Percentiles rank a stretch among this genome's conserved stretches.
Conservation (phyloP, 345 rosid species). For the Eucalyptus pumila region DNA sequence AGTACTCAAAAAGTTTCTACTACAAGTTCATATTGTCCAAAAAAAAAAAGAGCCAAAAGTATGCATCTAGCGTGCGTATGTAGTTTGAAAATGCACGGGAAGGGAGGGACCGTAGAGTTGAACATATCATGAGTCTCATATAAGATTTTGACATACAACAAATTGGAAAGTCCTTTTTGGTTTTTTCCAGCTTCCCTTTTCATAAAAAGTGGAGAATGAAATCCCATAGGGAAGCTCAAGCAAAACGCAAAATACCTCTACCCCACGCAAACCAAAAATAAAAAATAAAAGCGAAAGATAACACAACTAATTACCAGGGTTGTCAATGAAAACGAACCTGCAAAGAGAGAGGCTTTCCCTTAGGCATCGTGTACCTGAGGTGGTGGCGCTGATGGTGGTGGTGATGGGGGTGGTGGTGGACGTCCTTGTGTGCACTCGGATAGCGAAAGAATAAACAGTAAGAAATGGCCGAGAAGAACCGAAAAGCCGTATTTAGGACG, state of each 20-base stretch:
- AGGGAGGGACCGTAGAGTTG: not conserved
- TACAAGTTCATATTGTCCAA: not conserved
- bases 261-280: not conserved
- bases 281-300: not conserved
- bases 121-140: not conserved
- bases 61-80: not conserved
- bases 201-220: not conserved
- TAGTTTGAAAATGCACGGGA: not conserved
- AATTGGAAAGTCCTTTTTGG: not conserved
- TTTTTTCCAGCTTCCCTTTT: not conserved
- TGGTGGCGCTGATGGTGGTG: not conserved
- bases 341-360: conserved; percentile 72
- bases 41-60: not conserved
- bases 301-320: not conserved
- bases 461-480: conserved; percentile 38
- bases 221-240: not conserved
- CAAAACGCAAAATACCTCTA: not conserved
- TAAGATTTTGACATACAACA: not conserved
- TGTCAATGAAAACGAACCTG: conserved; percentile 41
- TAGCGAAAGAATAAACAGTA: conserved; percentile 50
- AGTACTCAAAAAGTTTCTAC: not conserved
- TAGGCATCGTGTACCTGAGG: conserved; percentile 41
- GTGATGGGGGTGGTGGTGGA: not conserved
- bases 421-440: conserved; percentile 8
- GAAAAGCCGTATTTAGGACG: conserved; percentile 28